Evolutionary conservation across 1,284 basidiomycete genomes (phyloP).

Genomic region (Peniophora sp.): DNA sequence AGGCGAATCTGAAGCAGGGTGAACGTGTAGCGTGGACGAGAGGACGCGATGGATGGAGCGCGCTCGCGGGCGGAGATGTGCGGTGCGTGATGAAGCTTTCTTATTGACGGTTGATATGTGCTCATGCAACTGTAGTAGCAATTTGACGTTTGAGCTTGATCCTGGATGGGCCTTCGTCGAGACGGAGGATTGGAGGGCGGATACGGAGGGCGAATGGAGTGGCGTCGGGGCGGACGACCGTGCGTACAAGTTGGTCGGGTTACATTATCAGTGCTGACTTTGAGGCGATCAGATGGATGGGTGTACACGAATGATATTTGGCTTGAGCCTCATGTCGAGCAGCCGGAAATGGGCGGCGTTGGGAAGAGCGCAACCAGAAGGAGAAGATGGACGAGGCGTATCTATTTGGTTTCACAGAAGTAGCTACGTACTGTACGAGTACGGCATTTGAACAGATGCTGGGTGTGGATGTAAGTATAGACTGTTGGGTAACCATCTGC

Average conservation of each 20-base stretch:
- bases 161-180: slow-evolving; percentile 65
- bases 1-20: slow-evolving; percentile 40
- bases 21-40: slow-evolving; percentile 65
- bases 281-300: slow-evolving; percentile 51
- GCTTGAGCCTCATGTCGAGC: slow-evolving; percentile 39
- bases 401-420: slow-evolving; percentile 38
- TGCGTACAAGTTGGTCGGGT: slow-evolving; percentile 23
- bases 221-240: slow-evolving; percentile 37
- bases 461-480: no score
- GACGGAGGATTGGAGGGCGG: slow-evolving; percentile 68
- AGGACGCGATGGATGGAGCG: slow-evolving; percentile 66
- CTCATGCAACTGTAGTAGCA: slow-evolving; percentile 43
- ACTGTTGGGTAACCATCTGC: no score
- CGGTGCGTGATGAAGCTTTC: slow-evolving; percentile 40
- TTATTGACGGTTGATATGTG: not conserved
- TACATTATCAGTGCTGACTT: slow-evolving; percentile 1
- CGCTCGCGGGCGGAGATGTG: slow-evolving; percentile 42
- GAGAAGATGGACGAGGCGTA: slow-evolving; percentile 55
- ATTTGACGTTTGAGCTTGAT: slow-evolving; percentile 65
- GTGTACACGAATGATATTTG: slow-evolving; percentile 71
- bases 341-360: slow-evolving; percentile 32
- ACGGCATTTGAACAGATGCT: no score
- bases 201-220: slow-evolving; percentile 51
- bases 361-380: slow-evolving; percentile 49
- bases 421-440: no score